Conservation (phyloP, 179 eudicot genomes). For the Beta macrorhiza region DNA sequence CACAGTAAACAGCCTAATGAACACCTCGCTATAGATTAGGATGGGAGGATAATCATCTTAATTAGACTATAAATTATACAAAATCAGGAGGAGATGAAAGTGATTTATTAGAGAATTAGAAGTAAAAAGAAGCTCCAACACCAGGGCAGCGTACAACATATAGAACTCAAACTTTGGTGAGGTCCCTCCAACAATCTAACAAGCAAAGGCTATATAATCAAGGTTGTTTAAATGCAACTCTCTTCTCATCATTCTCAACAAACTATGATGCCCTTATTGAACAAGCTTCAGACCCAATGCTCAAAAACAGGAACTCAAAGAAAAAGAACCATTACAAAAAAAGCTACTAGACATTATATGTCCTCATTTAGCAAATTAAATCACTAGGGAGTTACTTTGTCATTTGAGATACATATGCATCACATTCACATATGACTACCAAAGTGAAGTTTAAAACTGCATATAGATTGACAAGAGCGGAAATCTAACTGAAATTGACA, state of each 20-base stretch:
- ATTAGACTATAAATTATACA: neutral
- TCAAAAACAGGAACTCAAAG: neutral
- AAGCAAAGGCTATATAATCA: neutral
- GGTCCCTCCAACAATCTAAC: neutral
- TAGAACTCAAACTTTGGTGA: neutral
- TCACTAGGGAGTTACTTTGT: neutral
- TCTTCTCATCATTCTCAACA: neutral
- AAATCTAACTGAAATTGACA: conserved; percentile 6
- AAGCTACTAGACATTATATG: neutral
- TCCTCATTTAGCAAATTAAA: neutral
- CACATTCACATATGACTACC: neutral
- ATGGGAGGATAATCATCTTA: neutral
- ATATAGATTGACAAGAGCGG: conserved; percentile 8
- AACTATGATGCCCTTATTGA: neutral
- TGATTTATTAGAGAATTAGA: neutral
- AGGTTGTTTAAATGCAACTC: neutral
- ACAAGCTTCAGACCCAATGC: neutral
- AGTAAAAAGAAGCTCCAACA: neutral
- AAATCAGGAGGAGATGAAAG: neutral
- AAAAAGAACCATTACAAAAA: neutral
- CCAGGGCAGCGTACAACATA: neutral
- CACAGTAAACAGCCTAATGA: neutral
- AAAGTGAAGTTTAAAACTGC: neutral
- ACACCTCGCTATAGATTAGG: neutral
- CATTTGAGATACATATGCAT: too few species aligned